Conservation (phyloP, 768 basidiomycete genomes). For the Sarcodon aspratus region DNA sequence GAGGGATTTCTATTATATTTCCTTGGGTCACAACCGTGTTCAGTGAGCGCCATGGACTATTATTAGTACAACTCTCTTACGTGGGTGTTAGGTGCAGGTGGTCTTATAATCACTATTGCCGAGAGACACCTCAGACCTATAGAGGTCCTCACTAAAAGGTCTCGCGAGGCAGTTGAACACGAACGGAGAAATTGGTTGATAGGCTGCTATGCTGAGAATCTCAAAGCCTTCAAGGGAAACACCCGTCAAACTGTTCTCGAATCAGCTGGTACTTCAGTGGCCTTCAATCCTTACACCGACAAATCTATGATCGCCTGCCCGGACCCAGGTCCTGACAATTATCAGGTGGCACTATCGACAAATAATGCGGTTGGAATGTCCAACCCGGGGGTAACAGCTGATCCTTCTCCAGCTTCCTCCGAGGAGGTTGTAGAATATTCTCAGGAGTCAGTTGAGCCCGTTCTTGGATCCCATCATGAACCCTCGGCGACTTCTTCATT, state of each 20-base stretch:
- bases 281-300: not conserved
- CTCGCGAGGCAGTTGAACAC: not conserved
- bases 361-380: not conserved
- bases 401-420: not conserved
- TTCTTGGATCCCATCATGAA: not conserved
- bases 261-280: not conserved
- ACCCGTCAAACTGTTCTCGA: not conserved
- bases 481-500: not conserved
- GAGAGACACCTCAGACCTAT: not conserved
- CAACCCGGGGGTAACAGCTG: not conserved
- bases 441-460: not conserved
- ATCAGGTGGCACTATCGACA: not conserved
- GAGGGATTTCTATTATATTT: not conserved
- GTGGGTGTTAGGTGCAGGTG: not conserved
- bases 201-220: not conserved
- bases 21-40: not conserved
- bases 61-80: not conserved
- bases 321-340: not conserved
- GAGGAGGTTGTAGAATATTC: not conserved
- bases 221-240: not conserved
- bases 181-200: not conserved
- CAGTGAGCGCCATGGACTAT: not conserved
- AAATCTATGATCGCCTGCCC: not conserved
- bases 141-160: not conserved
- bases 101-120: not conserved